Percentiles rank a stretch among this genome's conserved stretches.
These are phyloP conservation scores for Coccomyxa subellipsoidea DNA, from an alignment of 163 green algal genomes.

Conservation along the genomic window DNA sequence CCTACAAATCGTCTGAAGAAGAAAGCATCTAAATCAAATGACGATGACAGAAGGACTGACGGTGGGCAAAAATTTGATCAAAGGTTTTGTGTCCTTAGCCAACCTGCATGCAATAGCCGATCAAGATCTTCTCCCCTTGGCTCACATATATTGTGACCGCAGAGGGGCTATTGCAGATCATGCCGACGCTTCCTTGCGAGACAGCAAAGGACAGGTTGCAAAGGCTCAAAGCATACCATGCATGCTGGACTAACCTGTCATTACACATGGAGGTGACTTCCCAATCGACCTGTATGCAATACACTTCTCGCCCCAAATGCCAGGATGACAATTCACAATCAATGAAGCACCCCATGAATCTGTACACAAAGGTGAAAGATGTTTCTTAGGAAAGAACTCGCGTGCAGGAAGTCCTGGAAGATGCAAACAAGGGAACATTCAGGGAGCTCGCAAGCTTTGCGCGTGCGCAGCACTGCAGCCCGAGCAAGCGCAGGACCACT, in stretches of 20 bases:
- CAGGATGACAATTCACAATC: too few relatives aligned
- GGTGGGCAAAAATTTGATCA: neutral
- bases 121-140: neutral
- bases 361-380: too few relatives aligned
- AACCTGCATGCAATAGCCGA: neutral
- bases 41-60: neutral
- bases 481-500: neutral
- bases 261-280: neutral
- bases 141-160: neutral
- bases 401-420: slow-evolving; percentile 14
- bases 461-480: slow-evolving; percentile 21
- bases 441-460: slow-evolving; percentile 15
- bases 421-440: slow-evolving; percentile 28
- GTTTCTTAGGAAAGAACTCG: too few relatives aligned
- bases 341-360: too few relatives aligned
- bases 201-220: neutral
- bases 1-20: neutral
- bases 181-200: neutral
- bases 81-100: neutral
- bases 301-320: too few relatives aligned
- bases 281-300: too few relatives aligned
- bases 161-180: neutral
- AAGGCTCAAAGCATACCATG: neutral
- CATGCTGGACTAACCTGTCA: neutral
- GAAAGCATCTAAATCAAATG: neutral